Evolutionary conservation across 1,139 yeast genomes (phyloP).

Genomic region (Suhomyces yuchorum): DNA sequence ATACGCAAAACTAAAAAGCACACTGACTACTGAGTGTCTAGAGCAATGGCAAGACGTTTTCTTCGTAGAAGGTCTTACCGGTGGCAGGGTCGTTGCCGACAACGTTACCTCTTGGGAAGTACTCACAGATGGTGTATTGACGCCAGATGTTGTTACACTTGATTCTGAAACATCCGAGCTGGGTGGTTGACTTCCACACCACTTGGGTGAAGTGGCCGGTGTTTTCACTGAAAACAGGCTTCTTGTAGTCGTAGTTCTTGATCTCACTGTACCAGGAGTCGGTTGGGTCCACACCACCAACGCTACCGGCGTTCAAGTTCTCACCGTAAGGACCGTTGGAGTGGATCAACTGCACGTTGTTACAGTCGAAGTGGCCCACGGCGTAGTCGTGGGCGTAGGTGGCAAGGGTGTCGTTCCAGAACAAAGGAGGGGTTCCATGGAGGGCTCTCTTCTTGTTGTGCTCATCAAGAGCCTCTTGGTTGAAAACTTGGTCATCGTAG

Average conservation of each 20-base stretch:
- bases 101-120: conserved; percentile 62
- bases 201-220: conserved; percentile 72
- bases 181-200: conserved; percentile 60
- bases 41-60: conserved; percentile 48
- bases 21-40: too few relatives aligned
- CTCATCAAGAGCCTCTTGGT: conserved; percentile 39
- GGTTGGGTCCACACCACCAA: conserved; percentile 51
- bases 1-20: background rate
- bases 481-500: conserved; percentile 15
- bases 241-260: conserved; percentile 45
- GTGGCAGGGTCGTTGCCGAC: conserved; percentile 37
- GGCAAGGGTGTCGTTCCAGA: conserved; percentile 53
- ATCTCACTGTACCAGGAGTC: conserved; percentile 72
- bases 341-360: conserved; percentile 54
- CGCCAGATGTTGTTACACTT: conserved; percentile 52
- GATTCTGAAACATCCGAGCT: conserved; percentile 64
- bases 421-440: conserved; percentile 50
- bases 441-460: conserved; percentile 58
- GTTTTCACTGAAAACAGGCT: conserved; percentile 46
- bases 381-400: conserved; percentile 51
- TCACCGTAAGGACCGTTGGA: conserved; percentile 60
- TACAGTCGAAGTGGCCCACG: conserved; percentile 48
- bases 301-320: conserved; percentile 58
- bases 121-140: conserved; percentile 70
- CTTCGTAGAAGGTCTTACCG: conserved; percentile 46